Evolutionary conservation across 176 grass and related monocot genomes (phyloP), one percentile per base, ranked within the genome.

Genomic region (Coix lacrymajobi): DNA sequence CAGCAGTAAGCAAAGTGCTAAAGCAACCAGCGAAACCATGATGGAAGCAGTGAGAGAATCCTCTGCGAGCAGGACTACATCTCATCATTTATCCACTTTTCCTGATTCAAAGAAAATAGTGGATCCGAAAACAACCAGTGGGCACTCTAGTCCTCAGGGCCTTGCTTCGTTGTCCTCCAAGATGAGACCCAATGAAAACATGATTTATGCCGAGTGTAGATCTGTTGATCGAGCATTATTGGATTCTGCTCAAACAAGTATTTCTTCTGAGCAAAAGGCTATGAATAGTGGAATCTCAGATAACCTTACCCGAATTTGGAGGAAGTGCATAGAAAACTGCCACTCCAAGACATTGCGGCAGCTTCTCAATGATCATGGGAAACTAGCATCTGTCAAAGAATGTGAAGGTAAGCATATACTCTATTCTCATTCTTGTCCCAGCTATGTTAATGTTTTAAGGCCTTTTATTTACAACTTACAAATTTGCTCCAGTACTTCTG

Each of bases 321-420:
- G 73, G 71, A 79, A 74, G 44, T 98, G 93, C 80, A 93, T 98
- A 69, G 79, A 93, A 20, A 93, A 88, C 57, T 98, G 96, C 66
- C 96, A 98, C 60, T 98, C 90, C 9, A 98, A 91, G 70, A 90
- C 91, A 58, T 79, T 98, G 72, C 84, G 77, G 62, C 88, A 95
- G 51, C 80, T 98, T 76, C 93, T 98, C 49, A 84, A 69, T 85
- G 84, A 89, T 62, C 82, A 92, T 88, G 96, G 96, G 63, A 93
- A 84, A 67, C 79, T 98, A 76, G 32, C 85, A 82, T 95, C 93
- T 67, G 46, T 98, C 69, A 83, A 71, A 84, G 85, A 91, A 85
- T 84, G 75, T 66, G 80, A 92, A 93, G 92, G 92, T 98, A 80
- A 87, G 33, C 62, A 26, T 62, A 62, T 68, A 16, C 11, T 28